phyloP scores from a whole-genome alignment of 1,139 yeast species.

The Hansenula anomala region DNA sequence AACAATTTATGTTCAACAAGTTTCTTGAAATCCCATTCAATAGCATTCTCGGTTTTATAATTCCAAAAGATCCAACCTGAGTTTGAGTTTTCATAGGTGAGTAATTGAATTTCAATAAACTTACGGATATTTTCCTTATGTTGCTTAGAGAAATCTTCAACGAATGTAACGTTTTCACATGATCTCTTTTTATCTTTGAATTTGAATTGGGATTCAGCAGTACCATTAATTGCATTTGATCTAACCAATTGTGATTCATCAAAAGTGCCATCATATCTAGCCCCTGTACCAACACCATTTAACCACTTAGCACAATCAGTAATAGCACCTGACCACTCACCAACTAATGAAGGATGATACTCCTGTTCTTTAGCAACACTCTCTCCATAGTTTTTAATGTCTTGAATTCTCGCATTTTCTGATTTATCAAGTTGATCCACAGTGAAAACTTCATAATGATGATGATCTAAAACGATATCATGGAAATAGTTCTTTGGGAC shows the following conservation, averaged over 20 bases:
- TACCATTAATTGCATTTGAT: slow-evolving; percentile 10
- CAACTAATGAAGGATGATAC: slow-evolving; percentile 49
- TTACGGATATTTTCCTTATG: slow-evolving; percentile 35
- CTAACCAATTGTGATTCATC: slow-evolving; percentile 23
- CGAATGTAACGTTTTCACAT: slow-evolving; percentile 30
- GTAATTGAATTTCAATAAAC: slow-evolving; percentile 47
- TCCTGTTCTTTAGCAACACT: slow-evolving; percentile 31
- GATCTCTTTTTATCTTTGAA: slow-evolving; percentile 15
- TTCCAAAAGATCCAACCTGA: slow-evolving; percentile 70
- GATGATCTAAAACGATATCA: slow-evolving; percentile 56
- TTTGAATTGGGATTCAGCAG: neutral
- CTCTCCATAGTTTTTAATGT: slow-evolving; percentile 33
- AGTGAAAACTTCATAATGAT: slow-evolving; percentile 58
- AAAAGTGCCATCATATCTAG: slow-evolving; percentile 52
- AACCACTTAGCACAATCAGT: slow-evolving; percentile 67
- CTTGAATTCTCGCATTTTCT: slow-evolving; percentile 22
- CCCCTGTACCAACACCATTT: slow-evolving; percentile 55
- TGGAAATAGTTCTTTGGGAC: slow-evolving; percentile 22
- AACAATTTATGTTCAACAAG: slow-evolving; percentile 45
- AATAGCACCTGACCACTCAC: slow-evolving; percentile 63
- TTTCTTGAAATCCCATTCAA: slow-evolving; percentile 60
- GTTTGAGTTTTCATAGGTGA: slow-evolving; percentile 35
- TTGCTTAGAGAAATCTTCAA: slow-evolving; percentile 27
- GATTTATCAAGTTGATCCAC: slow-evolving; percentile 34
- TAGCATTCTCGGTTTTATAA: slow-evolving; percentile 56